Conservation (phyloP, 2,329 filamentous ascomycete genomes). For the Ophiostoma perfectum region DNA sequence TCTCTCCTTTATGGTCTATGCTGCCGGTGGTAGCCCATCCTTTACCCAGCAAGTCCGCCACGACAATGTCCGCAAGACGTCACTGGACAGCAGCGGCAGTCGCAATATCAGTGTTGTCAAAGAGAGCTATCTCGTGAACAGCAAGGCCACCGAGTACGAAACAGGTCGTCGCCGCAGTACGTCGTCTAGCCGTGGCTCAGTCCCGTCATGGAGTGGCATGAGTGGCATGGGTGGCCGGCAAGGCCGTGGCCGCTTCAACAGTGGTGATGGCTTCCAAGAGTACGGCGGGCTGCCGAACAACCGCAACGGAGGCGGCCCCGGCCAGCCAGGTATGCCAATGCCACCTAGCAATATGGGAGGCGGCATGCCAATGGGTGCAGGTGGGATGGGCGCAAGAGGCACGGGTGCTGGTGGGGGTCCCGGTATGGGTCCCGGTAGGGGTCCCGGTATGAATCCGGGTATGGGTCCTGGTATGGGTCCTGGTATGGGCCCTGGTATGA, state of each 20-base stretch:
- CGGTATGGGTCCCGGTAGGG: background rate
- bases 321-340: background rate
- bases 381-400: background rate
- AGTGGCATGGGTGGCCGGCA: background rate
- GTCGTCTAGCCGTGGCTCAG: background rate
- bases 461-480: background rate
- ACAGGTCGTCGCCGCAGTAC: background rate
- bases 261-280: background rate
- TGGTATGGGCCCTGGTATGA: background rate
- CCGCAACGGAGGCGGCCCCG: background rate
- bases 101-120: background rate
- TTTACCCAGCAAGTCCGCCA: background rate
- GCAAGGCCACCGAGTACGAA: background rate
- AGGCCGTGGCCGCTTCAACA: background rate
- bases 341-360: background rate
- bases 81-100: background rate
- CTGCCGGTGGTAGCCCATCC: background rate
- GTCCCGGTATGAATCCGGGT: background rate
- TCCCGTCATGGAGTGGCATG: background rate
- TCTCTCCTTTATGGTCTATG: background rate
- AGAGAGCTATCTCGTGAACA: slow-evolving; percentile 1
- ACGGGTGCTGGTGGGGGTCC: background rate
- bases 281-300: background rate
- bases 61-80: background rate
- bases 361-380: background rate